phyloP scores from a whole-genome alignment of 495 filamentous ascomycete species.

The Schizothecium vesticola region DNA sequence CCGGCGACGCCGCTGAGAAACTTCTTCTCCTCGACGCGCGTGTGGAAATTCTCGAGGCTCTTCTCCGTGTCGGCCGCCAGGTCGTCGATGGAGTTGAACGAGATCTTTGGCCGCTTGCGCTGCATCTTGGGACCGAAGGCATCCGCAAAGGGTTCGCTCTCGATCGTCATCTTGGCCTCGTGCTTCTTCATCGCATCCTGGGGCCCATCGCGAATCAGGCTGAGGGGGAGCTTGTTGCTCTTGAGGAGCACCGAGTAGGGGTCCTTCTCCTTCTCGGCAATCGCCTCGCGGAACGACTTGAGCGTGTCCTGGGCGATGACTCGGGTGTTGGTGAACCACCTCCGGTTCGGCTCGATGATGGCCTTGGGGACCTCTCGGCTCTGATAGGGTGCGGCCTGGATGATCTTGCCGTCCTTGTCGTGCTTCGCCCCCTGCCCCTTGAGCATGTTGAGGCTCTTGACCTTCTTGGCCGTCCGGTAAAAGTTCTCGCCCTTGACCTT shows the following conservation, averaged over 20 bases:
- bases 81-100: constrained; percentile 71
- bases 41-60: constrained; percentile 72
- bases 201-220: constrained; percentile 42
- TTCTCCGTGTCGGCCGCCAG: constrained; percentile 72
- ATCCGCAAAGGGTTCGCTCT: constrained; percentile 76
- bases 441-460: constrained; percentile 78
- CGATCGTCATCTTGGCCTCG: constrained; percentile 88
- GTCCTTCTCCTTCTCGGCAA: constrained; percentile 82
- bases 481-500: constrained; percentile 77
- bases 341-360: constrained; percentile 87
- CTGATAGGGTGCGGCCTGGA: constrained; percentile 80
- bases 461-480: constrained; percentile 69
- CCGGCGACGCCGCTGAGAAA: constrained; percentile 64
- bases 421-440: constrained; percentile 72
- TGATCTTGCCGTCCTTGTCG: constrained; percentile 68
- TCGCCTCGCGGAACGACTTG: constrained; percentile 81
- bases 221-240: constrained; percentile 66
- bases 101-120: constrained; percentile 84
- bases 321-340: constrained; percentile 58
- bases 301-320: constrained; percentile 61
- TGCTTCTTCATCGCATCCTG: constrained; percentile 86
- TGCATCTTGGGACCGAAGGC: constrained; percentile 93
- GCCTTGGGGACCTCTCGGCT: constrained; percentile 66
- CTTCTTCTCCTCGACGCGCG: constrained; percentile 66
- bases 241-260: constrained; percentile 89